Conservation (phyloP, 2,329 filamentous ascomycete species). For the Arthrobotrys megalospora region DNA sequence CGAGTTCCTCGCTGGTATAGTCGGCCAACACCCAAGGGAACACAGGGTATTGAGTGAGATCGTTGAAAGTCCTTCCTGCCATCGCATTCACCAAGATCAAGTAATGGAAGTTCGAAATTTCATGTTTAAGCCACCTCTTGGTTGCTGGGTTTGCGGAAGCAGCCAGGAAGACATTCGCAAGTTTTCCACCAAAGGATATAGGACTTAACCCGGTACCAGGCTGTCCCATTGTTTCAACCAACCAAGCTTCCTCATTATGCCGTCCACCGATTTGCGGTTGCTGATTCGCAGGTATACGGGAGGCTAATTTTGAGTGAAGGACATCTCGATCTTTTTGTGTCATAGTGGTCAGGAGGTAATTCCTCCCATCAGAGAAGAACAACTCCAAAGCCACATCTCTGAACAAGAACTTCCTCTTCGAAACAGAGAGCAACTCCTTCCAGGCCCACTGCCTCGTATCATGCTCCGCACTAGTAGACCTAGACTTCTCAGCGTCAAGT, state of each 20-base stretch:
- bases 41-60: slow-evolving; percentile 96
- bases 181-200: slow-evolving; percentile 84
- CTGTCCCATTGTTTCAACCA: slow-evolving; percentile 83
- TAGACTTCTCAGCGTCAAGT: slow-evolving; percentile 75
- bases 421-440: slow-evolving; percentile 94
- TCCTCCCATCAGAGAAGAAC: slow-evolving; percentile 96
- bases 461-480: slow-evolving; percentile 75
- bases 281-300: slow-evolving; percentile 79
- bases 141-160: slow-evolving; percentile 83
- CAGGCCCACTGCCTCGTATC: slow-evolving; percentile 93
- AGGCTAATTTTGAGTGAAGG: slow-evolving; percentile 81
- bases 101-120: slow-evolving; percentile 98
- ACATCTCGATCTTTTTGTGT: slow-evolving; percentile 82
- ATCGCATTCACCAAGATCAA: slow-evolving; percentile 98
- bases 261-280: slow-evolving; percentile 74
- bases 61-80: slow-evolving; percentile 96
- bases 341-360: slow-evolving; percentile 90
- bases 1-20: slow-evolving; percentile 92
- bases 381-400: slow-evolving; percentile 96
- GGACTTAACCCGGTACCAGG: slow-evolving; percentile 74
- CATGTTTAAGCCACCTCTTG: slow-evolving; percentile 89
- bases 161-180: slow-evolving; percentile 91
- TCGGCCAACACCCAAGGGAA: slow-evolving; percentile 98
- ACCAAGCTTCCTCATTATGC: slow-evolving; percentile 89
- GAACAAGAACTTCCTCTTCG: slow-evolving; percentile 94